Evolutionary conservation across 1,284 basidiomycete genomes (phyloP).

Genomic region (Pseudozyma tsukubaensis): DNA sequence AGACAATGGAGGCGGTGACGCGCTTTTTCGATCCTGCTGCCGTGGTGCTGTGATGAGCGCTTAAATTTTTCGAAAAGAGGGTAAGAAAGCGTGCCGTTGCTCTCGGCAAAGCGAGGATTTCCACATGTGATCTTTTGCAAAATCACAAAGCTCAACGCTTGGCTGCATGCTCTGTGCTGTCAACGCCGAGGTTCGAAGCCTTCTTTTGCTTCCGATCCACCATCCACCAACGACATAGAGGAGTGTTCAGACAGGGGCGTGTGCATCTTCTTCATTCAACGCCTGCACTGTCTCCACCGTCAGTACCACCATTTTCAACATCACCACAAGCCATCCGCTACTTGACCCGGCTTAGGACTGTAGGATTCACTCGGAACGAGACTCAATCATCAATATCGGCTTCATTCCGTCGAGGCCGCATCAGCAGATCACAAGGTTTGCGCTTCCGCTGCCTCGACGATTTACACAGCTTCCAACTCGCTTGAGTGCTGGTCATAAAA

Average conservation of each 20-base stretch:
- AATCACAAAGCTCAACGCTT: slow-evolving; percentile 7
- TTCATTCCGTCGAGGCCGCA: slow-evolving; percentile 12
- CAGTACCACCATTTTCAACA: not conserved
- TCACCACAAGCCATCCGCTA: too few species aligned
- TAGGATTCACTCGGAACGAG: not conserved
- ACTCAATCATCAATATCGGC: slow-evolving; percentile 3
- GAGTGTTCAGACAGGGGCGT: too few species aligned
- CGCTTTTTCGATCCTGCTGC: not conserved
- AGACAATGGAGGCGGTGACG: not conserved
- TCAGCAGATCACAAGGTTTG: not conserved
- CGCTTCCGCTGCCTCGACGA: slow-evolving; percentile 8
- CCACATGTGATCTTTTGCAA: too few species aligned
- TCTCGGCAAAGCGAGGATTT: too few species aligned
- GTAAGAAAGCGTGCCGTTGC: too few species aligned
- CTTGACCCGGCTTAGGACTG: too few species aligned
- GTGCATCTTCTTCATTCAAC: too few species aligned
- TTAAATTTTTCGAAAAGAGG: not conserved
- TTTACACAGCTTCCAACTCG: not conserved
- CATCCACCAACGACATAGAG: too few species aligned
- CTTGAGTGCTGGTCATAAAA: too few species aligned
- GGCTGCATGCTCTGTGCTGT: slow-evolving; percentile 4
- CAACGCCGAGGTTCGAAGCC: not conserved
- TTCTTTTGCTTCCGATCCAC: too few species aligned
- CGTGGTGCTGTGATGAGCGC: not conserved
- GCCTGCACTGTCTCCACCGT: too few species aligned